phyloP scores from a whole-genome alignment of 73 alveolate genomes.

The Tetrahymena elliotti region DNA sequence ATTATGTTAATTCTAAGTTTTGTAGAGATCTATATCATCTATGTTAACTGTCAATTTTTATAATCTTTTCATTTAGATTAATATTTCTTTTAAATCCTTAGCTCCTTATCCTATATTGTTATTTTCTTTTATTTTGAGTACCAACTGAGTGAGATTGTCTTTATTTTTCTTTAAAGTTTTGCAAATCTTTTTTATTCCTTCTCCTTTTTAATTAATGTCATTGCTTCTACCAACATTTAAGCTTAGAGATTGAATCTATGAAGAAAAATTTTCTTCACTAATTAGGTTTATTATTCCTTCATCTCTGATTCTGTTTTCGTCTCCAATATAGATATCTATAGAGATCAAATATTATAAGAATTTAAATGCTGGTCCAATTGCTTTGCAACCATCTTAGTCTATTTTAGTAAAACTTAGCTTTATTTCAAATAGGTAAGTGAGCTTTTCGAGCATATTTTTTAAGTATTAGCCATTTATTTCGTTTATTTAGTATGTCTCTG shows the following conservation, averaged over 20 bases:
- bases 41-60: too few species aligned
- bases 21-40: background rate
- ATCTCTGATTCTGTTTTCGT: background rate
- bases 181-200: background rate
- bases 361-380: background rate
- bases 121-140: too few species aligned
- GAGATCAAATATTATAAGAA: background rate
- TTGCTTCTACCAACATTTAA: background rate
- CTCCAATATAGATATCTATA: background rate
- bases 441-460: background rate
- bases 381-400: background rate
- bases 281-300: background rate
- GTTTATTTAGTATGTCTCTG: too few species aligned
- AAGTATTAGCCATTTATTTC: background rate
- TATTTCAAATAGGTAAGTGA: background rate
- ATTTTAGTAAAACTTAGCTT: too few species aligned
- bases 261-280: too few species aligned
- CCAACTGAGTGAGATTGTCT: background rate
- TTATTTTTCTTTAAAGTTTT: too few species aligned
- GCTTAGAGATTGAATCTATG: background rate
- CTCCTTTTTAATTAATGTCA: background rate
- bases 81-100: background rate
- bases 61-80: background rate
- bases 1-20: too few species aligned
- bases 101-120: background rate